phyloP scores from a whole-genome alignment of 495 filamentous ascomycete species.

The Penicillium dipodomyicola region DNA sequence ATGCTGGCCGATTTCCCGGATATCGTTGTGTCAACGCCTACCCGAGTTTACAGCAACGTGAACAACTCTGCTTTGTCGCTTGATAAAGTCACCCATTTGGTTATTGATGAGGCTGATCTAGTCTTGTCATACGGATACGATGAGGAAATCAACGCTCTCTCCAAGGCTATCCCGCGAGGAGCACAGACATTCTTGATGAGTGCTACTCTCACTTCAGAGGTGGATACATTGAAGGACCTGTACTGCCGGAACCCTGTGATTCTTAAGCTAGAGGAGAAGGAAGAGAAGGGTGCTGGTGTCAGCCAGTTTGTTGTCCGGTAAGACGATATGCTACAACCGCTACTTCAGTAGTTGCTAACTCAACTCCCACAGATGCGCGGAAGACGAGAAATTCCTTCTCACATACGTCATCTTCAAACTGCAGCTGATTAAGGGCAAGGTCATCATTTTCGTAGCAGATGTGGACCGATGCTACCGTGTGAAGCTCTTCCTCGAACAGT shows the following conservation, averaged over 20 bases:
- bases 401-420: constrained; percentile 93
- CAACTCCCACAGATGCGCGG: constrained; percentile 61
- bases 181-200: constrained; percentile 92
- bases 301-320: constrained; percentile 84
- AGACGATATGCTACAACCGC: constrained; percentile 17
- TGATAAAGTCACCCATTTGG: constrained; percentile 69
- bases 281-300: constrained; percentile 68
- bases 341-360: constrained; percentile 12
- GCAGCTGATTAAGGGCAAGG: constrained; percentile 90
- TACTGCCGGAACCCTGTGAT: constrained; percentile 81
- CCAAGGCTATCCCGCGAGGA: constrained; percentile 73
- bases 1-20: constrained; percentile 86
- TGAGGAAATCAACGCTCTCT: constrained; percentile 76
- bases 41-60: constrained; percentile 67
- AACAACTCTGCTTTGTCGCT: constrained; percentile 67
- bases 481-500: constrained; percentile 95
- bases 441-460: constrained; percentile 90
- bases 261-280: constrained; percentile 72
- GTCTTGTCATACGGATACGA: constrained; percentile 95
- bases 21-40: constrained; percentile 84
- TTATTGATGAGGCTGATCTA: constrained; percentile 93
- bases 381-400: constrained; percentile 96
- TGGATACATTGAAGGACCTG: constrained; percentile 78
- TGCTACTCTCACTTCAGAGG: constrained; percentile 82
- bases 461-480: constrained; percentile 91